Base-by-base conservation (phyloP, 2,329 filamentous ascomycete genomes). In the Fusarium dlaminii region DNA sequence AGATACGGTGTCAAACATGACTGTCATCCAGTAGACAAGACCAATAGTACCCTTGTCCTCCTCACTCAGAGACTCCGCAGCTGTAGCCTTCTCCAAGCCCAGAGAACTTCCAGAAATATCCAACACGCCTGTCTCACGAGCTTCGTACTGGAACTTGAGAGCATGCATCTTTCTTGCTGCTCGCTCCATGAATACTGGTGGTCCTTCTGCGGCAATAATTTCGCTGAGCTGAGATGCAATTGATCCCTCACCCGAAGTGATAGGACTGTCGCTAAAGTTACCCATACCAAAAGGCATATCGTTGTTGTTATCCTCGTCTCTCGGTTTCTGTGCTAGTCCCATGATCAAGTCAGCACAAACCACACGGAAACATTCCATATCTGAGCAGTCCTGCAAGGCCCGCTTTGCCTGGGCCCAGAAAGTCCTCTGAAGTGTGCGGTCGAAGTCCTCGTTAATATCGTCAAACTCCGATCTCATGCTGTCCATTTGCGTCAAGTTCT, bases 1-100 rank as follows among this genome's bases (percentile, higher is more conserved):
- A 2, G 87, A 89, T 22, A 90, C 79, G 0, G 88, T 90, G 76
- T 90, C 88, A 46, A 89, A 88, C 88, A 90, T 90, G 54, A 90
- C 82, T 1, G 86, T 87, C 48, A 91, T 81, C 89, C 89, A 91
- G 76, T 88, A 90, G 20, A 90, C 78, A 17, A 90, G 80, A n/a
- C 87, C 84, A 34, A 90, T 82, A 0, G 89, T 90, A 29, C 84
- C 79, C 24, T 78, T 79, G 27, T 84, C 81, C 63, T 67, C 82
- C 77, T 46, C 81, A 24, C 66, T 80, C 49, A 78, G 32, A 18
- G 74, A 61, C 36, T 78, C 77, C 8, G 66, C 62, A 14, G 69
- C 49, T n/a, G 69, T 72, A 8, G 72, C 65, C 57, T 71, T 78
- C 57, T 78, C 77, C 39, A 78, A 54, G 20, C 77, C 77, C 8